Evolutionary conservation across 495 filamentous ascomycete species (phyloP), one percentile per base, ranked within the genome.

Genomic region (Tuber borchii): DNA sequence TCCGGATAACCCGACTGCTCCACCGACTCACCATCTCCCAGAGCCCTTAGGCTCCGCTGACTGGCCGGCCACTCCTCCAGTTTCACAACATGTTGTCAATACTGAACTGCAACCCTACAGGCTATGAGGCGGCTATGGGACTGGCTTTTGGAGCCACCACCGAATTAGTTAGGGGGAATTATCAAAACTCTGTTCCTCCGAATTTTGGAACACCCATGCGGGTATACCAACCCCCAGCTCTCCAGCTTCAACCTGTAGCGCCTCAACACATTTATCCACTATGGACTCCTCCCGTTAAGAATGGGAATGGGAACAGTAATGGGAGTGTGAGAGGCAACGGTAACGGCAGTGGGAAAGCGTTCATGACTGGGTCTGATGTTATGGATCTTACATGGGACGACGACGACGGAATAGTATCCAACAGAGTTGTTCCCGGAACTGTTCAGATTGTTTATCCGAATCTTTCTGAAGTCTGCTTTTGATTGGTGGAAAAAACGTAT

Each of bases 381-480:
- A 82, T 82, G 46, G 83, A 86, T 26, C 37, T 81, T 61, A 83
- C 79, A 12, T 87, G 87, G 72, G 82, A 87, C 56, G 88, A 87
- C 40, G 91, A 92, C 48, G 88, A 90, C 20, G 70, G 26, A 61
- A 61, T 61, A 31, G n/a, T 61, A 61, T 61, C n/a, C 8, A 31
- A 61, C 1, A 61, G 51, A 16, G 82, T 88, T n/a, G 72, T 87
- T 71, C 68, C 88, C 17, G 80, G 77, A 39, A 85, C 85, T 70
- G 83, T 83, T 17, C 76, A 85, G 70, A 61, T 82, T 9, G 84
- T 77, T 37, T 79, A 83, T 73, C 37, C 85, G 87, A 31, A 87
- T 91, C 79, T 44, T 44, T 74, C 46, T 39, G 90, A 93, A 79
- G 91, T 97, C 39, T 97, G 95, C 84, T 94, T 93, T 82, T 95